Evolutionary conservation across 192 early-diverging fungal genomes (phyloP).

Genomic region (Hyaloraphidium curvatum): DNA sequence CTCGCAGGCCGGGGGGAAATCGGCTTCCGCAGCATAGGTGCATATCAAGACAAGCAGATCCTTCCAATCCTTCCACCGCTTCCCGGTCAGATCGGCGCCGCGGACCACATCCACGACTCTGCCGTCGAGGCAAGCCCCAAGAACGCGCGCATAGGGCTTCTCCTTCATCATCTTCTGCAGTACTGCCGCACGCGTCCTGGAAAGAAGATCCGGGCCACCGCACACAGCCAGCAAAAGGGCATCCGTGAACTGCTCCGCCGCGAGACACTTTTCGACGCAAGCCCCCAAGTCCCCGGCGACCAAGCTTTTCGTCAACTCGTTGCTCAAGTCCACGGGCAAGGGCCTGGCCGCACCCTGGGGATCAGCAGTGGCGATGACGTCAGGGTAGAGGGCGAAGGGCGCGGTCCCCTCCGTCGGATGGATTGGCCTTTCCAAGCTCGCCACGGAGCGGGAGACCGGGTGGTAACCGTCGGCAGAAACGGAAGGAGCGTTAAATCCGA

Average conservation of each 20-base stretch:
- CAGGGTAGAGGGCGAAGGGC: no score
- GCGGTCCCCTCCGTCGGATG: no score
- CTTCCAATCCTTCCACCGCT: constrained; percentile 76
- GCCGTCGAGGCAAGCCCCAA: no score
- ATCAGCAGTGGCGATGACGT: no score
- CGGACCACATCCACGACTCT: constrained; percentile 70
- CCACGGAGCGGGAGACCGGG: no score
- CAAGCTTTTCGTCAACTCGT: constrained; percentile 67
- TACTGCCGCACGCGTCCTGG: constrained; percentile 61
- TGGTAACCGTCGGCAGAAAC: no score
- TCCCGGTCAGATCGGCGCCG: constrained; percentile 58
- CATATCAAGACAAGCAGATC: constrained; percentile 82
- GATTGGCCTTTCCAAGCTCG: no score
- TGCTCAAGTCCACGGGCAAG: no score
- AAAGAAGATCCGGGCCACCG: constrained; percentile 55
- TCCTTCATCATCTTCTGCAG: constrained; percentile 63
- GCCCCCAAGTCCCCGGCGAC: constrained; percentile 84
- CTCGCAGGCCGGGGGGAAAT: no score
- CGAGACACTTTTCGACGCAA: constrained; percentile 73
- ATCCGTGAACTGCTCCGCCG: constrained; percentile 61
- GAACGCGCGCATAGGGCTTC: no score
- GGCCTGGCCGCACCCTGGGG: no score
- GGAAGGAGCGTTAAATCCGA: constrained; percentile 83
- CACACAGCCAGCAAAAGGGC: constrained; percentile 75
- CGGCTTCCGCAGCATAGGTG: constrained; percentile 76